Base-by-base conservation (phyloP, 73 alveolate species). In the Paraurostyla sp. region DNA sequence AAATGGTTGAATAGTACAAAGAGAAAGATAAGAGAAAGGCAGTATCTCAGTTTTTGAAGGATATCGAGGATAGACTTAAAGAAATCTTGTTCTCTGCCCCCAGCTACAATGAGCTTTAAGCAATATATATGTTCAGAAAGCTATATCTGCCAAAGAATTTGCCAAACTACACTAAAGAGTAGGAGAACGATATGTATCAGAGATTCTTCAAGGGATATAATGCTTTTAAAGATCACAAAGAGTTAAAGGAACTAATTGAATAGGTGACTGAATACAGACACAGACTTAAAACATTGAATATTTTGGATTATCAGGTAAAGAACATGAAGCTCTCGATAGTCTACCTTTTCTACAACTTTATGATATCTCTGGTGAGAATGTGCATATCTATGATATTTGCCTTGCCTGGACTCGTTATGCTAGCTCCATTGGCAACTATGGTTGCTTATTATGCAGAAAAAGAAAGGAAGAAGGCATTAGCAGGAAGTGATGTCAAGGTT, bases 61-160 rank as follows among this genome's bases (percentile, higher is more conserved):
- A 90, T 43, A 92, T 97, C 41, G 99, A 97, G 90, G 45, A 94
- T 76, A 90, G 91, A 91, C 85, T 97, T 80, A 93, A 91, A 94
- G 88, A 93, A 11, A 98, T 95, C 38, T 87, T 94, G 20, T 69
- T 95, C 62, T 82, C 97, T 49, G 97, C 99, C 16, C 99, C 99
- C 13, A 92, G 95, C 48, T 95, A 87, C 91, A 82, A 94, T 41
- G 99, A 97, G 71, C 90, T 91, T 40, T 62, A 86, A 58, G 93
- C 93, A 2, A 58, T 96, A 0, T 91, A 87, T 80, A 87, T 92
- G 76, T 94, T 94, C 29, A 96, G 98, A 90, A 76, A 91, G 52
- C 73, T 97, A 51, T 96, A 96, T 87, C 76, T 92, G 40, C 98
- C 99, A 22, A 23, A 57, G 3, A 95, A 94, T 84, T 41, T 63